A percentile compares a stretch with the other conserved stretches of the same genome.
Evolutionary conservation across 768 basidiomycete genomes (phyloP).

Genomic region (Cyathus striatus): DNA sequence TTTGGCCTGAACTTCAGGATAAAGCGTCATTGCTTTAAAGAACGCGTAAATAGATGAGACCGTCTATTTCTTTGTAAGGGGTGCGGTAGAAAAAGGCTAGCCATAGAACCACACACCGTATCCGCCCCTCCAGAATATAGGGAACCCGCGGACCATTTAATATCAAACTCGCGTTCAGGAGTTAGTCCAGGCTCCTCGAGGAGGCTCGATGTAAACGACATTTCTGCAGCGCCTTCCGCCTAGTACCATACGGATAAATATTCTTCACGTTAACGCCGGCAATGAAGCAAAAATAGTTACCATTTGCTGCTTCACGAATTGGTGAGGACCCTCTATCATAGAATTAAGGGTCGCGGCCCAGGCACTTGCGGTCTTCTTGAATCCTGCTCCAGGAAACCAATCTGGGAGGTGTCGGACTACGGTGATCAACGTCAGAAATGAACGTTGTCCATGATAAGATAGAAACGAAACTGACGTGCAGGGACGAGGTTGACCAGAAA

Average conservation of each 20-base stretch:
- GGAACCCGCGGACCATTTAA: slow-evolving; percentile 41
- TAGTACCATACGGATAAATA: slow-evolving; percentile 5
- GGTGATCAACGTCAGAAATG: slow-evolving; percentile 1
- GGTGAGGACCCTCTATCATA: slow-evolving; percentile 42
- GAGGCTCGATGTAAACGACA: slow-evolving; percentile 26
- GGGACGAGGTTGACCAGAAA: slow-evolving; percentile 50
- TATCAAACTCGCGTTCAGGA: slow-evolving; percentile 26
- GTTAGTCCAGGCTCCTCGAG: slow-evolving; percentile 23
- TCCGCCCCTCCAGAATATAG: slow-evolving; percentile 45
- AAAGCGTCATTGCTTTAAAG: slow-evolving; percentile 32
- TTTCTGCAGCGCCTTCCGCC: slow-evolving; percentile 24
- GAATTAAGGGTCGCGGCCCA: slow-evolving; percentile 37
- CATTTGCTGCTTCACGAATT: slow-evolving; percentile 38
- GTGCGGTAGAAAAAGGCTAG: not conserved
- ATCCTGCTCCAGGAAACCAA: slow-evolving; percentile 58
- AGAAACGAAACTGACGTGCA: slow-evolving; percentile 20
- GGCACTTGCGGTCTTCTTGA: slow-evolving; percentile 40
- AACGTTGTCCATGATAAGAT: not conserved
- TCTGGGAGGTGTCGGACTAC: slow-evolving; percentile 41
- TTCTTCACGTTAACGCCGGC: not conserved
- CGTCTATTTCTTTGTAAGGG: slow-evolving; percentile 19
- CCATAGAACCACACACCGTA: slow-evolving; percentile 16
- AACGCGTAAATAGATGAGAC: slow-evolving; percentile 31
- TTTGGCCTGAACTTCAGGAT: slow-evolving; percentile 30
- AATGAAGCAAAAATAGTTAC: slow-evolving; percentile 19